Evolutionary conservation across 257 asterid genomes (phyloP).

Genomic region (Penstemon eatonii): DNA sequence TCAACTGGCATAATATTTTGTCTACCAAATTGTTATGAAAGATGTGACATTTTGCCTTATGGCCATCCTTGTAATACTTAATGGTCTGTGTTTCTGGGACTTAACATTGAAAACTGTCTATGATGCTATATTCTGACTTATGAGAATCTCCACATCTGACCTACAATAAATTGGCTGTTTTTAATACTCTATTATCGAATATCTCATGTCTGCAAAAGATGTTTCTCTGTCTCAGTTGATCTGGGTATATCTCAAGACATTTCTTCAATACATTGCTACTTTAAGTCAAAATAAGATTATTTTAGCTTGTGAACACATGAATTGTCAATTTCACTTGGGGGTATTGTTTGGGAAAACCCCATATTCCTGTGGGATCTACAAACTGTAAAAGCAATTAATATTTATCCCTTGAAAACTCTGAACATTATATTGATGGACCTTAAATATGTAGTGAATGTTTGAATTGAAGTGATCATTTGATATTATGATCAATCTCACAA

Average conservation of each 20-base stretch:
- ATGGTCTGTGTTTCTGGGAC: conserved; percentile 8
- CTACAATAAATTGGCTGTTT: not conserved
- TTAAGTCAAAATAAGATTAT: not conserved
- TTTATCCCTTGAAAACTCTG: not conserved
- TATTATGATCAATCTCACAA: conserved; percentile 18
- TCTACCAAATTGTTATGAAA: conserved; percentile 1
- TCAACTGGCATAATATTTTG: not conserved
- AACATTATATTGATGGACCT: not conserved
- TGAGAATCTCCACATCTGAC: not conserved
- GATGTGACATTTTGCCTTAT: not conserved
- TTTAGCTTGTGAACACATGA: not conserved
- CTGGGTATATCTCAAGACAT: conserved; percentile 4
- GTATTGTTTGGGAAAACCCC: not conserved
- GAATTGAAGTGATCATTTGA: not conserved
- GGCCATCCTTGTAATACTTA: not conserved
- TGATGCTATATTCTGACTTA: conserved; percentile 2
- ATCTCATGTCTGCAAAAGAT: not conserved
- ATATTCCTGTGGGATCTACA: not conserved
- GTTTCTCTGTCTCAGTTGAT: conserved; percentile 4
- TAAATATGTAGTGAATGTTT: conserved; percentile 7
- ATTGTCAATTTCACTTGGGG: conserved; percentile 12
- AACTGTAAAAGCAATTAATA: conserved; percentile 6
- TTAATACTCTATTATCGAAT: not conserved
- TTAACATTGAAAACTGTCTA: not conserved
- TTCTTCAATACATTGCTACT: not conserved